A percentile compares a stretch with the other conserved stretches of the same genome.
phyloP scores from a whole-genome alignment of 2,329 filamentous ascomycete genomes.

The Grosmannia clavigera region DNA sequence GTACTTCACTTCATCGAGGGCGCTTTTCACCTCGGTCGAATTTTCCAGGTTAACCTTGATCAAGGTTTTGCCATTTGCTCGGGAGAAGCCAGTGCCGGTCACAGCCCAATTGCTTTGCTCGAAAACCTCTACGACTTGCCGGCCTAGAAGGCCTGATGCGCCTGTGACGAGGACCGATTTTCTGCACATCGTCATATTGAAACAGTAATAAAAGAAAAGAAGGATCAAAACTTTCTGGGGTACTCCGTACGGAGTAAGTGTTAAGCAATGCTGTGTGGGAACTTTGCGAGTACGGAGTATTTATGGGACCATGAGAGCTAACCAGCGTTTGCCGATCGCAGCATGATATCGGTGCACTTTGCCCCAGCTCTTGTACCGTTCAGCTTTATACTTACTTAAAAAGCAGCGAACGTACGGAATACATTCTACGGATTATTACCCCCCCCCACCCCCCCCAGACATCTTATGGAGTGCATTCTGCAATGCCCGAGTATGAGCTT shows the following conservation, averaged over 20 bases:
- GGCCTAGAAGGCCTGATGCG: conserved; percentile 71
- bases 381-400: too few relatives aligned
- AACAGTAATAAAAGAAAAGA: background rate
- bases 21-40: conserved; percentile 31
- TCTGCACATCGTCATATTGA: conserved; percentile 17
- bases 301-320: background rate
- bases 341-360: too few relatives aligned
- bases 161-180: conserved; percentile 65
- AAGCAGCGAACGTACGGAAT: too few relatives aligned
- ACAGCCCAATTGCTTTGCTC: conserved; percentile 53
- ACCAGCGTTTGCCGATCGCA: too few relatives aligned
- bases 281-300: background rate
- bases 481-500: too few relatives aligned
- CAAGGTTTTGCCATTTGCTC: conserved; percentile 58
- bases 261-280: background rate
- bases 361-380: too few relatives aligned
- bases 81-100: conserved; percentile 60
- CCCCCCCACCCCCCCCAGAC: too few relatives aligned
- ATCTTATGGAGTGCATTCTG: too few relatives aligned
- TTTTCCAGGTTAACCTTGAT: conserved; percentile 45
- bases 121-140: conserved; percentile 65
- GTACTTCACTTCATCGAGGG: conserved; percentile 43
- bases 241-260: background rate
- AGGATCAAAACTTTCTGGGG: background rate
- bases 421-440: too few relatives aligned